Evolutionary conservation across 805 yeast genomes (phyloP).

Genomic region (Scheffersomyces amazonensis): DNA sequence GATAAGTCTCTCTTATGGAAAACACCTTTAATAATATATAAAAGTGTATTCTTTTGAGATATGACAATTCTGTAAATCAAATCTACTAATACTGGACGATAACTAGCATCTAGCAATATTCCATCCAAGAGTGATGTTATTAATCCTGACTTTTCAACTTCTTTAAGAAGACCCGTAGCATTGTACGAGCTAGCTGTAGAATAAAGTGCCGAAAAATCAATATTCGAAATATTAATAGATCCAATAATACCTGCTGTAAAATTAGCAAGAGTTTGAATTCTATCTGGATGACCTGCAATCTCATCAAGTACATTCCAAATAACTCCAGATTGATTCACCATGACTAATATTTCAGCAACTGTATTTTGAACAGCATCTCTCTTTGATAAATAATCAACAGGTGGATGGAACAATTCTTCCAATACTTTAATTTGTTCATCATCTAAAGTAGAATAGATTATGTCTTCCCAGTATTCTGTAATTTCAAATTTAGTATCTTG

Average conservation of each 20-base stretch:
- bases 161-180: conserved; percentile 17
- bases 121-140: conserved; percentile 34
- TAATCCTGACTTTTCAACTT: conserved; percentile 33
- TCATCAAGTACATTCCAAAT: conserved; percentile 33
- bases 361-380: conserved; percentile 16
- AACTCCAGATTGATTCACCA: conserved; percentile 31
- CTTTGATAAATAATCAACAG: conserved; percentile 4
- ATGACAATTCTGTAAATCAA: conserved; percentile 28
- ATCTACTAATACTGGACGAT: conserved; percentile 29
- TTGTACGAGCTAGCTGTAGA: conserved; percentile 11
- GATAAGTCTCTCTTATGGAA: conserved; percentile 16
- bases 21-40: conserved; percentile 17
- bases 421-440: conserved; percentile 7
- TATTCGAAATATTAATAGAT: conserved; percentile 1
- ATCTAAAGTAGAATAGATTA: conserved; percentile 7
- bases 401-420: conserved; percentile 7
- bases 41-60: conserved; percentile 25
- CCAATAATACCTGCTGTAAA: conserved; percentile 20
- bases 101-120: conserved; percentile 29
- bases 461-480: conserved; percentile 11
- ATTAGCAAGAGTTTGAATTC: conserved; percentile 29
- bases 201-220: conserved; percentile 3
- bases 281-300: conserved; percentile 26
- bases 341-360: conserved; percentile 18
- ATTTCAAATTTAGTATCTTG: conserved; percentile 16